These are phyloP conservation scores for Biscogniauxia sp. DNA, from an alignment of 2,329 filamentous ascomycete species.

Conservation along the genomic window DNA sequence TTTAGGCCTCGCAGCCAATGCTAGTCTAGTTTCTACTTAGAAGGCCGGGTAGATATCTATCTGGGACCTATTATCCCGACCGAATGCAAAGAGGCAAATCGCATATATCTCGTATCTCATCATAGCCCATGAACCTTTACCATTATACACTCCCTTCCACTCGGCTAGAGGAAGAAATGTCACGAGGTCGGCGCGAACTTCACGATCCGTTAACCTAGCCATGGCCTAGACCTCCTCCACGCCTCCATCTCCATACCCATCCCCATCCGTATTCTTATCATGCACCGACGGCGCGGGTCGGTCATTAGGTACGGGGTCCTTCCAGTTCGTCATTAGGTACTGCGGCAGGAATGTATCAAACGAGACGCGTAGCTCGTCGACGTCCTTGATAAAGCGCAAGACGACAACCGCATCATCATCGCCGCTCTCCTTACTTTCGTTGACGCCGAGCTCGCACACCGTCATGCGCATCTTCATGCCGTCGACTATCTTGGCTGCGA, in stretches of 20 bases:
- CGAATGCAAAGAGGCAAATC: too few relatives aligned
- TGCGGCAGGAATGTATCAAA: constrained; percentile 68
- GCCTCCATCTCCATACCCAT: background rate
- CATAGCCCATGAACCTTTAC: too few relatives aligned
- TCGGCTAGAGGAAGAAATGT: too few relatives aligned
- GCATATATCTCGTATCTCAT: too few relatives aligned
- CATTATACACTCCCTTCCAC: too few relatives aligned
- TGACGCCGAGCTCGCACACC: constrained; percentile 55
- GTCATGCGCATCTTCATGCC: constrained; percentile 63
- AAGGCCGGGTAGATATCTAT: too few relatives aligned
- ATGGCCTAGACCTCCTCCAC: background rate
- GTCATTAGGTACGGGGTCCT: constrained; percentile 47
- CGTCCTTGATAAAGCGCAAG: constrained; percentile 58
- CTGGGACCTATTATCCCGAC: too few relatives aligned
- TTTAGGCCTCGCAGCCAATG: too few relatives aligned
- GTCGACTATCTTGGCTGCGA: constrained; percentile 51
- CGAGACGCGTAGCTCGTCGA: constrained; percentile 54
- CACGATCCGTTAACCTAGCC: too few relatives aligned
- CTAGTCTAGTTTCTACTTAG: too few relatives aligned
- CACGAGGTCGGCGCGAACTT: too few relatives aligned
- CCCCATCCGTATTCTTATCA: constrained; percentile 23
- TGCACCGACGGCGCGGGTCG: constrained; percentile 46
- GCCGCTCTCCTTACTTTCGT: background rate
- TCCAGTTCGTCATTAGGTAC: constrained; percentile 66
- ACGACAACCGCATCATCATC: constrained; percentile 29